Evolutionary conservation across 1,284 basidiomycete species (phyloP), one percentile per base, ranked within the genome.

Genomic region (Boletus mariae): DNA sequence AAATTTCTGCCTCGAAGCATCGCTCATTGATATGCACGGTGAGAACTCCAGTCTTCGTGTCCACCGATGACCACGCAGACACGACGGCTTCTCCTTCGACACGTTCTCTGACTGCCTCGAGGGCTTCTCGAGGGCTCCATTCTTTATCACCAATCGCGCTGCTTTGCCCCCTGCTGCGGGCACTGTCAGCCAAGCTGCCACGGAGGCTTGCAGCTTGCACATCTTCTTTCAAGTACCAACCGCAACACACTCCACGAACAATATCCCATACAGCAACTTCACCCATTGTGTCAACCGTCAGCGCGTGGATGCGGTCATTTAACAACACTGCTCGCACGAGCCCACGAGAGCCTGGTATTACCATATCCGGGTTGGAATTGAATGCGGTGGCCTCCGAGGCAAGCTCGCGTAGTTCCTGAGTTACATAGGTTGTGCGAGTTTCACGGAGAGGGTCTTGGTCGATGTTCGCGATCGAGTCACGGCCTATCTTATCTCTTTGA

Each of bases 251-350:
- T 1, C 90, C 86, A 0, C 84, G 78, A 15, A 96, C 78, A 51
- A 99, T 84, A 72, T 99, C 91, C 96, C 97, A 99, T 3, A 95
- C 82, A 1, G 88, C 89, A 4, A 99, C 86, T 59, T 89, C 84
- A 9, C 92, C 91, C 0, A 79, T 75, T 0, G 93, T 94, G 68
- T 98, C 90, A 38, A 98, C 86, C 0, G 94, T 94, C 50, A 99
- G 73, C 5, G 89, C 94, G 67, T 98, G 95, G 55, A 95, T 80
- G 37, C 94, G 80, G 66, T 98, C 94, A 69, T 95, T 98, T 45
- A 99, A 75, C 55, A 94, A 78, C 25, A 88, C 74, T 6, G 85
- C 88, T 23, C 95, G 80, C 47, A 97, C 87, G 11, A 98, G 79
- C 5, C 97, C 96, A 53, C 84, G 79, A 44, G 87, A 83, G 6